These are phyloP conservation scores for Verticillium longisporum DNA, from an alignment of 2,329 filamentous ascomycete species.

Conservation along the genomic window DNA sequence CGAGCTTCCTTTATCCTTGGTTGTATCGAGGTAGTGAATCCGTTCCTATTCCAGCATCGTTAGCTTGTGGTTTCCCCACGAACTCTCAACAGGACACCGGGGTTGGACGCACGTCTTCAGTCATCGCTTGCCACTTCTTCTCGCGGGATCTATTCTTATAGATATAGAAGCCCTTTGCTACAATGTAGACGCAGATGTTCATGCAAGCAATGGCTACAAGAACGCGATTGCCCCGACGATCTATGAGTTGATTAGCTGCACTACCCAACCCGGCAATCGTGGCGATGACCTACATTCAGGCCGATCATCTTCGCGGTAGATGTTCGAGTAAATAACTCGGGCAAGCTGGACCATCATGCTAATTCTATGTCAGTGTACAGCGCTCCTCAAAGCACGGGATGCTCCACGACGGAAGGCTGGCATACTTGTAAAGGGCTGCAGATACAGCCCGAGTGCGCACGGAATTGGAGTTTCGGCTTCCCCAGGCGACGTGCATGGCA, in stretches of 20 bases:
- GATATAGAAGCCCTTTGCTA: conserved; percentile 47
- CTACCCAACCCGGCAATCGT: not conserved
- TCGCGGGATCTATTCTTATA: conserved; percentile 39
- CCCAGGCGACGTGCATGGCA: conserved; percentile 41
- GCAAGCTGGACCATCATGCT: conserved; percentile 38
- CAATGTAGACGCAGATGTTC: conserved; percentile 27
- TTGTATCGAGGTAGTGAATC: conserved; percentile 7
- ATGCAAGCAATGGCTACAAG: conserved; percentile 15
- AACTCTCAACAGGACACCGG: too few species aligned
- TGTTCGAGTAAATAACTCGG: conserved; percentile 36
- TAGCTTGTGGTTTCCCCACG: too few species aligned
- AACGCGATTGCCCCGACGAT: conserved; percentile 10
- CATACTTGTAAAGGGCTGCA: conserved; percentile 51
- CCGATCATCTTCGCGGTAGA: conserved; percentile 36
- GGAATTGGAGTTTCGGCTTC: conserved; percentile 51
- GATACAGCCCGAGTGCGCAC: conserved; percentile 57
- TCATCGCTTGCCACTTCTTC: conserved; percentile 40
- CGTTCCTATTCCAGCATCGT: not conserved
- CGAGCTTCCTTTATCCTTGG: conserved; percentile 9
- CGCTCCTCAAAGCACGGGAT: too few species aligned
- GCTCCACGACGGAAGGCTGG: not conserved
- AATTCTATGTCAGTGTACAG: conserved; percentile 13
- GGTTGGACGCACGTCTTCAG: conserved; percentile 18
- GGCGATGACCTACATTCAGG: conserved; percentile 22
- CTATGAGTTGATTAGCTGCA: not conserved